These are phyloP conservation scores for Bassia scoparia DNA, from an alignment of 148 eudicot species.

Conservation along the genomic window DNA sequence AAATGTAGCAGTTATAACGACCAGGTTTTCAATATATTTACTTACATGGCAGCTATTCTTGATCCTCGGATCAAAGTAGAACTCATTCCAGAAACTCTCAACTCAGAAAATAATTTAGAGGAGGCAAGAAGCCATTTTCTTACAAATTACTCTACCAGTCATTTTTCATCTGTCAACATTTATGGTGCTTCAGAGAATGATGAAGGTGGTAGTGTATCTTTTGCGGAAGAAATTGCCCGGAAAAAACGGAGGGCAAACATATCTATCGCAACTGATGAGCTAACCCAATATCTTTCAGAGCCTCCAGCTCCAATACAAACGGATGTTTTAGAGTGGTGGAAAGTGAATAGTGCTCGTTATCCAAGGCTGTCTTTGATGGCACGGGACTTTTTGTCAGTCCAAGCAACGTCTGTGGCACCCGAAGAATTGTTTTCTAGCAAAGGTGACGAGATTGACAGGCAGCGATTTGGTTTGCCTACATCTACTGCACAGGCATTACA, in stretches of 20 bases:
- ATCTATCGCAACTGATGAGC: slow-evolving; percentile 57
- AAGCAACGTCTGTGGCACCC: slow-evolving; percentile 60
- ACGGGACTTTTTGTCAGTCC: slow-evolving; percentile 69
- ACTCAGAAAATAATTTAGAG: slow-evolving; percentile 50
- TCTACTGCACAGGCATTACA: slow-evolving; percentile 36
- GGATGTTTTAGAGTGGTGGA: slow-evolving; percentile 87
- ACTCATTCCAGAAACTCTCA: slow-evolving; percentile 69
- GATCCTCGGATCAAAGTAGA: slow-evolving; percentile 84
- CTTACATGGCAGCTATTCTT: slow-evolving; percentile 77
- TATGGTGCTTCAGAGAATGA: slow-evolving; percentile 46
- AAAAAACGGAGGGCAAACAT: slow-evolving; percentile 67
- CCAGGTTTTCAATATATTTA: slow-evolving; percentile 60
- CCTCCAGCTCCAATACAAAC: slow-evolving; percentile 70
- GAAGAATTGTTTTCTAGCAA: slow-evolving; percentile 63
- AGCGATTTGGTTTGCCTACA: slow-evolving; percentile 41
- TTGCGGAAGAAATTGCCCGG: slow-evolving; percentile 90
- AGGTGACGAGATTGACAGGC: slow-evolving; percentile 62
- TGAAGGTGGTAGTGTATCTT: slow-evolving; percentile 55
- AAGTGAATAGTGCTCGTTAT: slow-evolving; percentile 58
- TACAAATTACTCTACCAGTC: slow-evolving; percentile 52
- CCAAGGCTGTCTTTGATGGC: slow-evolving; percentile 82
- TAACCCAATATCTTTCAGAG: slow-evolving; percentile 71
- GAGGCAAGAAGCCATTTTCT: slow-evolving; percentile 65
- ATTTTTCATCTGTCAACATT: slow-evolving; percentile 44
- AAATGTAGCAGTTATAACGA: slow-evolving; percentile 49